Percentiles rank a stretch among this genome's conserved stretches.
phyloP scores from a whole-genome alignment of 257 asterid genomes.

The Petunia axillaris region DNA sequence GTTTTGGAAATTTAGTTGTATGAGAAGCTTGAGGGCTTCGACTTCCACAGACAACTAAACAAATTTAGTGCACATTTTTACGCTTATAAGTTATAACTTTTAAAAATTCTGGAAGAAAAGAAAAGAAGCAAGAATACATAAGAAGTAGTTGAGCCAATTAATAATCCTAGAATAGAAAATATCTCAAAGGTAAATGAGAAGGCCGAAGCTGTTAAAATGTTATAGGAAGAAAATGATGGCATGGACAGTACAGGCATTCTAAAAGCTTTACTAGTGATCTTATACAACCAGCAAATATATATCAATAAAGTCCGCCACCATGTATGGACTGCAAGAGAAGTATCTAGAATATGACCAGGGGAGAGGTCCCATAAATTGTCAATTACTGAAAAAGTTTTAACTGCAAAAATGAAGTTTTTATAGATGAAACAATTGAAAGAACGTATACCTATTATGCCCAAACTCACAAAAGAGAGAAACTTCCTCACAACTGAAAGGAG shows the following conservation, averaged over 20 bases:
- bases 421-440: slow-evolving; percentile 16
- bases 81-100: neutral
- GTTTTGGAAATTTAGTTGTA: slow-evolving; percentile 9
- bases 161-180: neutral
- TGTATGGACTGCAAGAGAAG: neutral
- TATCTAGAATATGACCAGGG: neutral
- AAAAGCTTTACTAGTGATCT: neutral
- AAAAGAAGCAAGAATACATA: neutral
- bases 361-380: slow-evolving; percentile 4
- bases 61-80: slow-evolving; percentile 10
- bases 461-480: slow-evolving; percentile 78
- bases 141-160: slow-evolving; percentile 14
- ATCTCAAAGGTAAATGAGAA: neutral
- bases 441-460: slow-evolving; percentile 81
- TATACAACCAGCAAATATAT: neutral
- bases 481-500: slow-evolving; percentile 93
- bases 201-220: neutral
- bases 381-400: neutral
- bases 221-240: neutral
- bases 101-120: neutral
- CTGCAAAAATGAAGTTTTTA: neutral
- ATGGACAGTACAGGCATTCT: neutral
- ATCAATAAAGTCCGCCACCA: neutral
- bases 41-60: slow-evolving; percentile 7
- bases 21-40: slow-evolving; percentile 21